These are phyloP conservation scores for Naganishia antarctica DNA, from an alignment of 768 basidiomycete species.

Conservation along the genomic window DNA sequence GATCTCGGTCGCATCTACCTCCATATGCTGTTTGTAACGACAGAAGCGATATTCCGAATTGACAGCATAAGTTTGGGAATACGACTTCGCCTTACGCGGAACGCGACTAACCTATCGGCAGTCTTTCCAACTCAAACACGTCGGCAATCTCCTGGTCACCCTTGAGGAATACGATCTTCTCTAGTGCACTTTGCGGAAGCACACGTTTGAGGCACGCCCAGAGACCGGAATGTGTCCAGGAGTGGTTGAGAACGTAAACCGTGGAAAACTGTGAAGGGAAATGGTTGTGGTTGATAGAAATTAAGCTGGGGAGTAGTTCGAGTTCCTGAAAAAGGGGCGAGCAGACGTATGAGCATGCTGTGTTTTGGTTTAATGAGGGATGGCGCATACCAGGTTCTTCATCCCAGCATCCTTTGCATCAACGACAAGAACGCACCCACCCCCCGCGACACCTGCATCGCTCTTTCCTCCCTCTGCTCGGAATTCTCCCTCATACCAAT, in stretches of 20 bases:
- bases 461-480: conserved; percentile 17
- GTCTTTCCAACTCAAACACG: conserved; percentile 38
- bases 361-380: not conserved
- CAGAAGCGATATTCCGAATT: too few relatives aligned
- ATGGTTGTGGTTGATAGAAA: conserved; percentile 42
- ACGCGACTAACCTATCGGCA: conserved; percentile 36
- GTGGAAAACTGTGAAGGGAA: conserved; percentile 45
- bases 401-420: conserved; percentile 46
- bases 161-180: conserved; percentile 42
- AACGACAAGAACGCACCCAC: conserved; percentile 40
- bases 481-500: conserved; percentile 34
- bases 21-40: not conserved
- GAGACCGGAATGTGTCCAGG: conserved; percentile 44
- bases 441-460: conserved; percentile 23
- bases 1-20: conserved; percentile 11
- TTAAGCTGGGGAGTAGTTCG: conserved; percentile 43
- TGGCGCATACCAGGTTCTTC: conserved; percentile 43
- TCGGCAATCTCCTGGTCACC: conserved; percentile 28
- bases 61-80: too few relatives aligned
- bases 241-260: conserved; percentile 45
- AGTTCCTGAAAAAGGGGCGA: conserved; percentile 35
- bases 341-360: not conserved
- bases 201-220: conserved; percentile 47
- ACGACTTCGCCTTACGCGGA: too few relatives aligned
- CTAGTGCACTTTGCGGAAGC: conserved; percentile 43